Percentiles rank a stretch among this genome's conserved stretches.
Evolutionary conservation across 345 rosid genomes (phyloP).

Genomic region (Raphanus sativus): DNA sequence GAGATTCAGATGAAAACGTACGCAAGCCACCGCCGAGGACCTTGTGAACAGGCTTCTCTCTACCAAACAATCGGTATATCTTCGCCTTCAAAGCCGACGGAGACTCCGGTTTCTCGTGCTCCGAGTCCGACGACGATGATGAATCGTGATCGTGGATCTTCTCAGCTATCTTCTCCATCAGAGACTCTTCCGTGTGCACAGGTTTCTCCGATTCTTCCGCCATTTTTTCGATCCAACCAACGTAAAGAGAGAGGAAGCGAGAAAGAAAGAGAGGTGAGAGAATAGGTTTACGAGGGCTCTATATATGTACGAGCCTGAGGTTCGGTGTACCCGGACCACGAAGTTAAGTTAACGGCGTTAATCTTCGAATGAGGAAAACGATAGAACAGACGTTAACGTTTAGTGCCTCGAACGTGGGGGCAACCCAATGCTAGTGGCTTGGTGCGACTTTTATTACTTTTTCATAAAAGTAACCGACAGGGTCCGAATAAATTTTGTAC

Average conservation of each 20-base stretch:
- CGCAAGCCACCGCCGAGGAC: constrained; percentile 85
- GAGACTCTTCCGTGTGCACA: constrained; percentile 32
- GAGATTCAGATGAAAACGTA: constrained; percentile 34
- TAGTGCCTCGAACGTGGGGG: constrained; percentile 32
- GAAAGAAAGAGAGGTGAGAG: neutral
- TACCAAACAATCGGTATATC: constrained; percentile 74
- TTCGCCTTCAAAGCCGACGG: constrained; percentile 55
- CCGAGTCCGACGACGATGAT: constrained; percentile 67
- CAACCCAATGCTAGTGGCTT: constrained; percentile 24
- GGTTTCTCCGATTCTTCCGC: constrained; percentile 45
- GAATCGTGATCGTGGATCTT: constrained; percentile 50
- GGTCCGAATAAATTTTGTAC: neutral
- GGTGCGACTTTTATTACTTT: neutral
- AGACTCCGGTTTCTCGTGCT: constrained; percentile 49
- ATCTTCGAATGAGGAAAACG: neutral
- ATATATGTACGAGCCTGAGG: constrained; percentile 24
- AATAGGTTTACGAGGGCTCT: constrained; percentile 10
- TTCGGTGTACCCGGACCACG: constrained; percentile 21
- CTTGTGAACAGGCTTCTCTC: constrained; percentile 73
- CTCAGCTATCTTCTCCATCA: constrained; percentile 36
- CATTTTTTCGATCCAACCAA: constrained; percentile 43
- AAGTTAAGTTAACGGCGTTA: constrained; percentile 40
- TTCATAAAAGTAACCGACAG: constrained; percentile 21
- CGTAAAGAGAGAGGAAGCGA: constrained; percentile 16
- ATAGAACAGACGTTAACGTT: constrained; percentile 18